phyloP scores from a whole-genome alignment of 176 grass and related monocot genomes.

The Avena sativa region DNA sequence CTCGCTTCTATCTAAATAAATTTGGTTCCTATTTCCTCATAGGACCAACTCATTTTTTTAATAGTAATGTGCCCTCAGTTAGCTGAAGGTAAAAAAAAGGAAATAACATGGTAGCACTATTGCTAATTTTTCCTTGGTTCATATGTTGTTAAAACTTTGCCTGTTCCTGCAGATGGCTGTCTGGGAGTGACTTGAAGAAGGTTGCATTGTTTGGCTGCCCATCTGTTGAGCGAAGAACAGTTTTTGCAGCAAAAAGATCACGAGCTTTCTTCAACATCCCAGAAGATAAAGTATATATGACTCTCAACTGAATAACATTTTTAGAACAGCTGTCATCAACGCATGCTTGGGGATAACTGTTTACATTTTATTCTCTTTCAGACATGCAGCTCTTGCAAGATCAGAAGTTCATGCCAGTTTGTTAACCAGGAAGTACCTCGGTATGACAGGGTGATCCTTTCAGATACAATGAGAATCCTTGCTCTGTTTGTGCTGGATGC shows the following conservation, averaged over 20 bases:
- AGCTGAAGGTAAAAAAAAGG: not conserved
- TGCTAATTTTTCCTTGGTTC: not conserved
- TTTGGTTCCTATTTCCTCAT: not conserved
- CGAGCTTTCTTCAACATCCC: constrained; percentile 76
- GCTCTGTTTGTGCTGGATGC: constrained; percentile 64
- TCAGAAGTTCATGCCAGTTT: constrained; percentile 73
- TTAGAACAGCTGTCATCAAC: not conserved
- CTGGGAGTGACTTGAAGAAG: constrained; percentile 77
- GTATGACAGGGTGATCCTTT: constrained; percentile 70
- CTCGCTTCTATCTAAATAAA: not conserved
- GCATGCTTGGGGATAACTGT: not conserved
- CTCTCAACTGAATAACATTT: constrained; percentile 18
- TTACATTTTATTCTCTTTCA: constrained; percentile 39
- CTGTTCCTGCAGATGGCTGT: constrained; percentile 59
- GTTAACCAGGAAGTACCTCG: constrained; percentile 58
- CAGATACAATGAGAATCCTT: constrained; percentile 70
- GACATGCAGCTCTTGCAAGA: constrained; percentile 65
- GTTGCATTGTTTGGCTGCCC: constrained; percentile 70
- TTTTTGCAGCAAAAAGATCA: constrained; percentile 74
- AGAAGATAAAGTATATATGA: constrained; percentile 62
- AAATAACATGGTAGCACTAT: not conserved
- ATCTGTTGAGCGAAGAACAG: constrained; percentile 69
- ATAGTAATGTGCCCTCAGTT: not conserved
- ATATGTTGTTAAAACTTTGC: constrained; percentile 25
- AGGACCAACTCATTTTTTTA: not conserved